Base-by-base conservation (phyloP, 768 basidiomycete genomes). In the Kwoniella botswanensis region DNA sequence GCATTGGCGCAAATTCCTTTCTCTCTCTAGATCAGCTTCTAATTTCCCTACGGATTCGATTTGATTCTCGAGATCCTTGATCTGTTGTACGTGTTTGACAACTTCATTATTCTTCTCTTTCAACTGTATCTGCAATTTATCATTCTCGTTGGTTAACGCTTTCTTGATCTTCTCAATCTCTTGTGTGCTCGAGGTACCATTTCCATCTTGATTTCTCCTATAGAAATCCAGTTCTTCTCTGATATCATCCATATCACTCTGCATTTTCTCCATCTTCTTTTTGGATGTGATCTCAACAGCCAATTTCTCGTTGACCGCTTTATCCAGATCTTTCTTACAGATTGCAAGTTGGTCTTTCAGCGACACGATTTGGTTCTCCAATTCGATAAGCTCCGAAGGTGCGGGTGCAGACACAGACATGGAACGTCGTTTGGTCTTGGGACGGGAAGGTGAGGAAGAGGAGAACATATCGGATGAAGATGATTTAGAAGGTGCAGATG, bases 221-320 rank as follows among this genome's bases (percentile, higher is more conserved):
- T 75, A 72, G 66, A 61, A 76, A 9, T 82, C 78, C 42, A 83
- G 64, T 70, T 84, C 83, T 22, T 79, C 80, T 22, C 73, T 77
- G 7, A 72, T 68, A 50, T 83, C 81, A 11, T 82, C 80, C 54
- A 84, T 59, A 21, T 75, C 68, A 43, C 63, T 63, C 60, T 78
- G 64, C 56, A 82, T 41, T 1, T 69, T 74, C 12, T 82, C 80
- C 11, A 80, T 63, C 41, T 79, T 76, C 35, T 75, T 76, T 63
- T 76, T 75, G 13, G 72, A 55, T 2, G 72, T 53, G 4, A 76
- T 65, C 68, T 84, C 81, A 0, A 76, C 21, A 1, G 81, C 79
- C 58, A 84, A 68, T 60, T 82, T 80, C 58, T 80, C 79, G 71
- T 84, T 84, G 24, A 79, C 79, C 21, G 79, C 73, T 61, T 83